Evolutionary conservation across 805 yeast genomes (phyloP).

Genomic region (Cyberlindnera lachancei): DNA sequence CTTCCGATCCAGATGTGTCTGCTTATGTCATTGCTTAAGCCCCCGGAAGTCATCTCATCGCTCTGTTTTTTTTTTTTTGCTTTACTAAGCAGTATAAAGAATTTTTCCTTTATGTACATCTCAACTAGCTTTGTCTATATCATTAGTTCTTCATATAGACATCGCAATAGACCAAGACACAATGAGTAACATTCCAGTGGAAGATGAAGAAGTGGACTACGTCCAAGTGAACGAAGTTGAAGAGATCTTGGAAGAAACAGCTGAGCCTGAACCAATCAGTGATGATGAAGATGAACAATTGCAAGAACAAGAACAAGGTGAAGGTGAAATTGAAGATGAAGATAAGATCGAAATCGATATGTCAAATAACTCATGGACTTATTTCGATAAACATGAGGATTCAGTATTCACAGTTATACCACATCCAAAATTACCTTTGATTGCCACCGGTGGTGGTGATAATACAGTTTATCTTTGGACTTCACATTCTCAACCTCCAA

Average conservation of each 20-base stretch:
- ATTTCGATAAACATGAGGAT: constrained; percentile 86
- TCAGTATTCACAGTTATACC: constrained; percentile 75
- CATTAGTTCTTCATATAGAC: too few relatives aligned
- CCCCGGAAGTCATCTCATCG: too few relatives aligned
- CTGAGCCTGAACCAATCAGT: constrained; percentile 22
- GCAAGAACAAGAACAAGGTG: constrained; percentile 30
- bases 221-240: constrained; percentile 38
- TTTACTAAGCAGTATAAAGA: too few relatives aligned
- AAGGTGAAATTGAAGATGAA: constrained; percentile 30
- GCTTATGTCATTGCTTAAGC: too few relatives aligned
- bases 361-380: constrained; percentile 82
- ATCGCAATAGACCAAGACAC: too few relatives aligned
- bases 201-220: constrained; percentile 26
- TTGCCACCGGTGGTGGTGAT: constrained; percentile 95
- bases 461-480: constrained; percentile 89
- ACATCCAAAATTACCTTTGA: constrained; percentile 81
- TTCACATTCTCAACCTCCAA: constrained; percentile 78
- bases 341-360: constrained; percentile 68
- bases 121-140: too few relatives aligned
- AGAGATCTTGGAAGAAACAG: constrained; percentile 27
- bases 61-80: too few relatives aligned
- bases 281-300: constrained; percentile 24
- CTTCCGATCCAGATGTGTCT: too few relatives aligned
- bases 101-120: too few relatives aligned
- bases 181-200: constrained; percentile 8